Base-by-base conservation (phyloP, 805 yeast genomes). In the Kluyveromyces siamensis region DNA sequence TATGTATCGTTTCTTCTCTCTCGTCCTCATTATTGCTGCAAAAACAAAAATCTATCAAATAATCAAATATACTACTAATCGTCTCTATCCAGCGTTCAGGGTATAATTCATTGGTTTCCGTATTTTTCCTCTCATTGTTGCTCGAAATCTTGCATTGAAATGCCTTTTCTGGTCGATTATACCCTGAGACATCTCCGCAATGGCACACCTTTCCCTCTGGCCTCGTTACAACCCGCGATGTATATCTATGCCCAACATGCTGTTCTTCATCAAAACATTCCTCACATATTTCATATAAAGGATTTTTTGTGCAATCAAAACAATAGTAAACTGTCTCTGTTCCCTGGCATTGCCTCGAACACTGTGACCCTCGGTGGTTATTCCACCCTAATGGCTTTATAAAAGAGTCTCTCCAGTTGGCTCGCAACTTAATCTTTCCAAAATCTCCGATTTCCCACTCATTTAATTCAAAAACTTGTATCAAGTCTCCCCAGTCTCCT, bases 181-280 rank as follows among this genome's bases (percentile, higher is more conserved):
- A 61, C 6, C 57, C 59, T 35, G 55, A 51, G 14, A 58, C 52
- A 49, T 62, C 59, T 3, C 67, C 66, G 53, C 69, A 65, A 46
- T 62, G 63, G 37, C 69, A 65, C 8, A 62, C 54, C 30, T 63
- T 55, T 7, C 67, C 67, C 40, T 65, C 66, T 1, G 60, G 55
- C 48, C 66, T 51, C 17, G 54, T 56, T 1, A 61, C 61, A 2
- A 58, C 52, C 44, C 57, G 58, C 1, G 61, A 59, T 6, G 58
- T 56, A 41, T 57, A 65, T 2, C 52, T 42, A 63, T 90, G 98
- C 41, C 80, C 91, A 36, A 61, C 60, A 65, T 90, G 98, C 48
- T 76, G 73, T 4, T 77, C 79, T 2, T 81, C 79, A 45, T 81
- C 79, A 66, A 72, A 90, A 62, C 98, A 90, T 50, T 75, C 70